Conservation (phyloP, 257 asterid species). For the Capsicum baccatum region DNA sequence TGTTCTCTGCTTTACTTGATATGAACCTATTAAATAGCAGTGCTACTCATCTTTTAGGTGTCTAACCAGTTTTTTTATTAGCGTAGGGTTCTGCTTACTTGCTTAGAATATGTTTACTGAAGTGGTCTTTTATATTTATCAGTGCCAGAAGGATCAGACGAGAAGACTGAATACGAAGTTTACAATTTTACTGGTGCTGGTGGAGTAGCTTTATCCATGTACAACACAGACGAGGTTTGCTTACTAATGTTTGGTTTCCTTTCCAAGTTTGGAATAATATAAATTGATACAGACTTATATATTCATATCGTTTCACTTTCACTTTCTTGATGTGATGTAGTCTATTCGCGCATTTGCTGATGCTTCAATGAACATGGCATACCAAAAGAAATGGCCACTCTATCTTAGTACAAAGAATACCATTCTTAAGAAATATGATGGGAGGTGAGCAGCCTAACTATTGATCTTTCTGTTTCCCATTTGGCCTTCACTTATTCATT, state of each 20-base stretch:
- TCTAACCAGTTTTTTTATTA: background rate
- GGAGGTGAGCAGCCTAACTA: conserved; percentile 58
- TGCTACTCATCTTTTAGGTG: background rate
- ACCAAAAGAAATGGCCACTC: conserved; percentile 92
- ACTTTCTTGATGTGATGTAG: conserved; percentile 45
- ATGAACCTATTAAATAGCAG: background rate
- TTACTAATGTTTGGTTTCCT: background rate
- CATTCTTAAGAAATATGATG: conserved; percentile 96
- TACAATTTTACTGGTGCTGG: conserved; percentile 94
- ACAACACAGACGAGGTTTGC: conserved; percentile 98
- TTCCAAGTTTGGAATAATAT: background rate
- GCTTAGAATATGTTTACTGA: background rate
- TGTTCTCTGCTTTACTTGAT: background rate
- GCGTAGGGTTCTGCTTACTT: background rate
- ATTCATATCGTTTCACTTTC: background rate
- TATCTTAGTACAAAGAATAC: conserved; percentile 99
- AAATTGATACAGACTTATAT: background rate
- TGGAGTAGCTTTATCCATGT: conserved; percentile 98
- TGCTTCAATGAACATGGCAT: conserved; percentile 92
- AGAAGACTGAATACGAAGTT: conserved; percentile 79
- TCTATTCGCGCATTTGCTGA: conserved; percentile 89
- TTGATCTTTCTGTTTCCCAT: background rate
- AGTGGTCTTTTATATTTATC: background rate
- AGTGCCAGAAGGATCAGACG: conserved; percentile 92
- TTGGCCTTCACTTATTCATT: background rate